phyloP scores from a whole-genome alignment of 257 asterid species.

The Osmanthus fragrans region DNA sequence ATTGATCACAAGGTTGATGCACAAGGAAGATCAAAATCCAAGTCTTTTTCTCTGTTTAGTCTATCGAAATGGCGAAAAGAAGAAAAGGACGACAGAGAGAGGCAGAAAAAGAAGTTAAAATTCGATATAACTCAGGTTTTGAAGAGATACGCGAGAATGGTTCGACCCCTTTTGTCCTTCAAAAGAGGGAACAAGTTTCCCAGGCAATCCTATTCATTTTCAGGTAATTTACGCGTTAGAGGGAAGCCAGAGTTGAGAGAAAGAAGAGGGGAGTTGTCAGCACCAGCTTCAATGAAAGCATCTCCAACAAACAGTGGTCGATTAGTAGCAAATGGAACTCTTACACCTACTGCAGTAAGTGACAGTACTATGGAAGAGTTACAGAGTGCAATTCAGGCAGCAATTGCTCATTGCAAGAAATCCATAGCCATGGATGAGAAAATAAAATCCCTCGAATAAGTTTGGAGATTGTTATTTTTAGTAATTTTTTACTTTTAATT shows the following conservation, averaged over 20 bases:
- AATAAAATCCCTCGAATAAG: constrained; percentile 34
- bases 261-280: constrained; percentile 60
- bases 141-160: constrained; percentile 63
- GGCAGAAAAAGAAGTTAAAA: constrained; percentile 47
- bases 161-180: constrained; percentile 54
- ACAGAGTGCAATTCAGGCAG: constrained; percentile 88
- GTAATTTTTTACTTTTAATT: neutral
- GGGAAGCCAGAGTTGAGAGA: constrained; percentile 43
- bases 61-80: constrained; percentile 50
- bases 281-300: constrained; percentile 74
- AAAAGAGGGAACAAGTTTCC: constrained; percentile 31
- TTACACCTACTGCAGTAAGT: constrained; percentile 26
- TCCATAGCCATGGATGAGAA: constrained; percentile 54
- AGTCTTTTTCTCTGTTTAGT: constrained; percentile 58
- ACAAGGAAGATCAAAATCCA: constrained; percentile 48
- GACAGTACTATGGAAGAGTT: constrained; percentile 77
- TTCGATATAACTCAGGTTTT: constrained; percentile 49
- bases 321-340: constrained; percentile 47
- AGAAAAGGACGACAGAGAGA: constrained; percentile 34
- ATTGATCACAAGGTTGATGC: constrained; percentile 13
- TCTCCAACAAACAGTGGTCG: constrained; percentile 90
- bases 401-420: constrained; percentile 89
- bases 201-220: constrained; percentile 50
- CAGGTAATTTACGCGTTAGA: constrained; percentile 62
- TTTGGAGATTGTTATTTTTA: neutral